Evolutionary conservation across 2,329 filamentous ascomycete species (phyloP), one percentile per base, ranked within the genome.

Genomic region (Xylaria multiplex): DNA sequence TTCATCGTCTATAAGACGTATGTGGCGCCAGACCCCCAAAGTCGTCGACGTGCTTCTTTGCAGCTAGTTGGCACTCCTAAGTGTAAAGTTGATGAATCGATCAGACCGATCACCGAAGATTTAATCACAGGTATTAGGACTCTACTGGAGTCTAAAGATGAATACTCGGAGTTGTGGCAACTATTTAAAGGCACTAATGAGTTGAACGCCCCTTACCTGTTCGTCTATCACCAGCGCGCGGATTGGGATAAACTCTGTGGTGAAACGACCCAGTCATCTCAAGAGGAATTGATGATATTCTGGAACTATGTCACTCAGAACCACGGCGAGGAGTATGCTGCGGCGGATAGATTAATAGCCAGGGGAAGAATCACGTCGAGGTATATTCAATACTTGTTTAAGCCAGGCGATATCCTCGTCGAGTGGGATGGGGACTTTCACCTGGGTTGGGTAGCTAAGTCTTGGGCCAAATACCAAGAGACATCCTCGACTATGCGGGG

Each of bases 1-100:
- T 62, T 62, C n/a, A 55, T 62, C 24, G 59, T 62, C 49, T 62
- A 37, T n/a, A 55, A 48, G 40, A 62, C 59, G 14, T 48, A 62
- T 37, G 37, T 55, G 7, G 32, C 4, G 16, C 46, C 16, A 60
- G 13, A 5, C 2, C 30, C 46, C 4, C 5, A 2, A n/a, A 46
- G 16, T 2, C 49, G 16, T 2, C 49, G 30, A 32, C 6, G 16
- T 9, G 9, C 4, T 32, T 27, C 2, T 32, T 5, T 9, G 13
- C 35, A n/a, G 11, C 6, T 9, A 6, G 32, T 22, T 4, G 19
- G 32, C 24, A 30, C 2, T 2, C 49, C 40, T 1, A 27, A 27
- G 6, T 22, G 55, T 27, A 49, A 37, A 19, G 40, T 62, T n/a
- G 35, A 50, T 11, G 59, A 62, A 62, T 62, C 59, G 2, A 62